Base-by-base conservation (phyloP, 306 rosid species). In the Malus orientalis region DNA sequence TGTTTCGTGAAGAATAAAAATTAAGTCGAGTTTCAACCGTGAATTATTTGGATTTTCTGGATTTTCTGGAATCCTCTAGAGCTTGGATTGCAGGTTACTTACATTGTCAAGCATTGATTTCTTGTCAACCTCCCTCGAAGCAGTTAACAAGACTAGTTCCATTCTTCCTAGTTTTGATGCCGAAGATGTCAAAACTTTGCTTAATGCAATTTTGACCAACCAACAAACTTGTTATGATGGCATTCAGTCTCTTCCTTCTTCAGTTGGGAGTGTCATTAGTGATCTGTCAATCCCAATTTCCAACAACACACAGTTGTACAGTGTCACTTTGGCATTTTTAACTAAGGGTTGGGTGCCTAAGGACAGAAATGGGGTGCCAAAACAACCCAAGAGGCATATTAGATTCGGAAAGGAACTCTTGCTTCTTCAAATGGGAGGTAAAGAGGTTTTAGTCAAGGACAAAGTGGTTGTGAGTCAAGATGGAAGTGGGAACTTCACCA, bases 141-240 rank as follows among this genome's bases (percentile, higher is more conserved):
- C 81, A 5, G 68, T 79, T 15, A 76, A 66, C 51, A 71, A 67
- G 25, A 79, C 81, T 0, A 71, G 71, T 25, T 16, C 12, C 2
- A 69, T 76, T 57, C 88, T 85, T 33, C 40, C 86, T 0, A 76
- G 63, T 69, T 29, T 61, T 16, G 54, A 73, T 12, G 86, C 12
- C 10, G 88, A 85, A 4, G 83, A 82, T n/a, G 51, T 82, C 65
- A 84, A 67, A 16, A 85, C 84, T 38, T 27, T 74, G 63, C 80
- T 85, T 10, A 85, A 86, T 54, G 76, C 88, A 36, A 47, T 82
- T n/a, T 20, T 82, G 30, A 82, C 88, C 57, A 85, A 85, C 73
- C 81, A 75, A 29, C 77, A 82, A 19, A 85, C 88, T 11, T 81
- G 85, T 60, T 72, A 36, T 2, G 88, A 85, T 25, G 81, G 85